Conservation (phyloP, 257 asterid genomes). For the Fraxinus cuspidata region DNA sequence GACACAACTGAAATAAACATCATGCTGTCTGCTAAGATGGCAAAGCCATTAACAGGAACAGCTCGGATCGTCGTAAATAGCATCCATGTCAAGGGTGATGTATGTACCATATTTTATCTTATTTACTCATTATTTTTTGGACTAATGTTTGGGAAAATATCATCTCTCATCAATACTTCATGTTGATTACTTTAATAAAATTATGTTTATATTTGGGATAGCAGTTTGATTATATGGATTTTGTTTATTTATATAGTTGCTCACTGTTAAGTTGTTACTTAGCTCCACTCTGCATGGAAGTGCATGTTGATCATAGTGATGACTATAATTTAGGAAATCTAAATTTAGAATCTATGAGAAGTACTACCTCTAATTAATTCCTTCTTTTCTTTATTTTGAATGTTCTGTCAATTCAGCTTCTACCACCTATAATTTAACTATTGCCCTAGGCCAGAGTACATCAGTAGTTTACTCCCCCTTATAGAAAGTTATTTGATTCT, state of each 20-base stretch:
- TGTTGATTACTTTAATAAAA: not conserved
- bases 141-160: not conserved
- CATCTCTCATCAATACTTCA: slow-evolving; percentile 4
- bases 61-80: slow-evolving; percentile 87
- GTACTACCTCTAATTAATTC: not conserved
- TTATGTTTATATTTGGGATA: not conserved
- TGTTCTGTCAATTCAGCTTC: not conserved
- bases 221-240: not conserved
- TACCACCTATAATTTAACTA: not conserved
- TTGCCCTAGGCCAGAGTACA: not conserved
- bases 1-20: slow-evolving; percentile 75
- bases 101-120: slow-evolving; percentile 44
- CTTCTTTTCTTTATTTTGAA: not conserved
- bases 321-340: not conserved
- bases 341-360: not conserved
- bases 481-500: not conserved
- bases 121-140: slow-evolving; percentile 1
- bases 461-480: not conserved
- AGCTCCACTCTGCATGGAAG: not conserved
- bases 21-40: slow-evolving; percentile 84
- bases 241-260: not conserved
- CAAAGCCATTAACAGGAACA: slow-evolving; percentile 86
- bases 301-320: not conserved
- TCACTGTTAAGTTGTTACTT: not conserved
- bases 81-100: slow-evolving; percentile 96